Percentiles rank a stretch among this genome's conserved stretches.
phyloP scores from a whole-genome alignment of 768 basidiomycete species.

The Imleria badia region DNA sequence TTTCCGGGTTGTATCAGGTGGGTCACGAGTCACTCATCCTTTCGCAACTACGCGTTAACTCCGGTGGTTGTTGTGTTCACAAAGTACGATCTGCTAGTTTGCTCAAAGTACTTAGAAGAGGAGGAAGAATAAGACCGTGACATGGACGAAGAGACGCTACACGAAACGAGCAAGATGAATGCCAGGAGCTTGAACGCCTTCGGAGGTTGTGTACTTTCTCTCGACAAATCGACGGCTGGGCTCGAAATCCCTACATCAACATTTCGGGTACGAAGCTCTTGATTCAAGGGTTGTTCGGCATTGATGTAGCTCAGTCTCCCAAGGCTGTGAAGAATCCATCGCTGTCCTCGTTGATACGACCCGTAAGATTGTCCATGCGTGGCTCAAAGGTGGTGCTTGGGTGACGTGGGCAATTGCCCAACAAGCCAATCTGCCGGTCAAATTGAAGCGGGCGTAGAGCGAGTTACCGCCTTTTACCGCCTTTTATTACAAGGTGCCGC shows the following conservation, averaged over 20 bases:
- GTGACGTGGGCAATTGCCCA: conserved; percentile 8
- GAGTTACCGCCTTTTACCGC: background rate
- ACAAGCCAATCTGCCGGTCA: background rate
- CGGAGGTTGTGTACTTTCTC: background rate
- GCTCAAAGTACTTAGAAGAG: background rate
- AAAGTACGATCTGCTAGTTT: conserved; percentile 4
- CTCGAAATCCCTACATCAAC: background rate
- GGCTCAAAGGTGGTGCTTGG: conserved; percentile 6
- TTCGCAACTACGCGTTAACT: background rate
- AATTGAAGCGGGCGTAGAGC: conserved; percentile 6
- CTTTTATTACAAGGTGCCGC: no score
- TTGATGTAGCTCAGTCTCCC: background rate
- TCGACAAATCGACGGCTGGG: background rate
- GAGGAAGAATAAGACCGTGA: background rate
- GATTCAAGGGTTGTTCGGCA: background rate
- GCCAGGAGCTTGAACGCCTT: background rate
- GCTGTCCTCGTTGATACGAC: no score
- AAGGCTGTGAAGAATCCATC: background rate
- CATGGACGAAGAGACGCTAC: background rate
- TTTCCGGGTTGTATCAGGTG: no score
- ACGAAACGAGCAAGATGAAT: background rate
- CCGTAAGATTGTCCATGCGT: background rate
- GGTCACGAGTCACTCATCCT: no score
- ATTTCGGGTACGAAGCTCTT: background rate
- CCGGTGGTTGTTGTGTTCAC: conserved; percentile 8